These are phyloP conservation scores for Aspergillus avenaceus DNA, from an alignment of 495 filamentous ascomycete species.

Conservation along the genomic window DNA sequence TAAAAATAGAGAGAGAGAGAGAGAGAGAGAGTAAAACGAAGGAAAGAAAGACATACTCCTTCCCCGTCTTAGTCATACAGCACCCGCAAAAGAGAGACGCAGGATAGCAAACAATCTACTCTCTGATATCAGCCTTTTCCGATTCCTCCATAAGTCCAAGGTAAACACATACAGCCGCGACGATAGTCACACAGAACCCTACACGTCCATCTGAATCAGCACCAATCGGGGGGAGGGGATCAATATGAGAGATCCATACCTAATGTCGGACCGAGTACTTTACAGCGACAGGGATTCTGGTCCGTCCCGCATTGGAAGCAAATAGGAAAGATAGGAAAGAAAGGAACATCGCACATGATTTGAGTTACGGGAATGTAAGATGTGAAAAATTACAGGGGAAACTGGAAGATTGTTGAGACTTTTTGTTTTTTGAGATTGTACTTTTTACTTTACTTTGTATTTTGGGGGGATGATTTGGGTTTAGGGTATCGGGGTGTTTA, in stretches of 20 bases:
- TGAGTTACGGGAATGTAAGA: no score
- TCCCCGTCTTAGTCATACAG: slow-evolving; percentile 51
- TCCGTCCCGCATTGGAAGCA: slow-evolving; percentile 55
- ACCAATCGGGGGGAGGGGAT: not conserved
- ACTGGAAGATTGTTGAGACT: not conserved
- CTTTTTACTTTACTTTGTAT: slow-evolving; percentile 1
- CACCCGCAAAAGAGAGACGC: slow-evolving; percentile 58
- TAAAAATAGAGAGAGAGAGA: not conserved
- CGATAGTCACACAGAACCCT: slow-evolving; percentile 45
- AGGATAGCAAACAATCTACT: slow-evolving; percentile 54
- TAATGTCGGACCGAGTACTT: slow-evolving; percentile 57
- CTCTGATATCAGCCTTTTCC: slow-evolving; percentile 3
- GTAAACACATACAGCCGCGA: slow-evolving; percentile 48
- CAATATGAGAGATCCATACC: slow-evolving; percentile 26
- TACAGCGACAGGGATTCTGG: slow-evolving; percentile 60
- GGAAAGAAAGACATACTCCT: slow-evolving; percentile 39
- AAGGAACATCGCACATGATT: slow-evolving; percentile 36
- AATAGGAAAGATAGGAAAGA: slow-evolving; percentile 43
- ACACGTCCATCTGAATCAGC: not conserved
- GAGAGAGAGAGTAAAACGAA: not conserved
- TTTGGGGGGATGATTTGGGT: not conserved
- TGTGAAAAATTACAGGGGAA: no score
- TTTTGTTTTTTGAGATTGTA: not conserved
- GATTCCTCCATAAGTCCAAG: not conserved
- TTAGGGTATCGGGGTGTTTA: slow-evolving; percentile 7